phyloP scores from a whole-genome alignment of 176 grass and related monocot species.

The Zizania latifolia region DNA sequence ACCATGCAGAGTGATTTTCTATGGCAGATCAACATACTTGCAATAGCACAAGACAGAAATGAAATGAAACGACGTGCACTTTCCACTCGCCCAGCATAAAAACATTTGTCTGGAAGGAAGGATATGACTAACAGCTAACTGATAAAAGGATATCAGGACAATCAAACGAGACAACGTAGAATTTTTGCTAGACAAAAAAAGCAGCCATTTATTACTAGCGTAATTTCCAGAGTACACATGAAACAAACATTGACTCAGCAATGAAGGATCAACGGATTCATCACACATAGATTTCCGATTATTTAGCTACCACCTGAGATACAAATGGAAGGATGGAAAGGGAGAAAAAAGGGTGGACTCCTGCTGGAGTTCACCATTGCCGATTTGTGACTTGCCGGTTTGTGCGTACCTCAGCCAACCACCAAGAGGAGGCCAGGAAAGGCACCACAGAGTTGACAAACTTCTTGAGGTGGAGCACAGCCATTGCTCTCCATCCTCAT shows the following conservation, averaged over 20 bases:
- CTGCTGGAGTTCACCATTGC: constrained; percentile 44
- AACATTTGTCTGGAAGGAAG: background rate
- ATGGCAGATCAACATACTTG: background rate
- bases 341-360: constrained; percentile 3
- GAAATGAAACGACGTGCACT: background rate
- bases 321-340: constrained; percentile 9
- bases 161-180: background rate
- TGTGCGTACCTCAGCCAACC: constrained; percentile 31
- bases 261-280: constrained; percentile 3
- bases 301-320: constrained; percentile 20
- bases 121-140: background rate
- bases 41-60: background rate
- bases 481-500: constrained; percentile 12
- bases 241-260: constrained; percentile 15
- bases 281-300: background rate
- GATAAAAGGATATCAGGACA: background rate
- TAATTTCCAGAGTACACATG: constrained; percentile 5
- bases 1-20: background rate
- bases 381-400: constrained; percentile 55
- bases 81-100: background rate
- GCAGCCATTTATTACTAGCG: constrained; percentile 16
- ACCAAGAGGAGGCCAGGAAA: constrained; percentile 26
- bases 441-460: constrained; percentile 17
- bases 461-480: constrained; percentile 17
- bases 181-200: constrained; percentile 8